Base-by-base conservation (phyloP, 169 alveolate genomes). In the Plasmodium vivax region DNA sequence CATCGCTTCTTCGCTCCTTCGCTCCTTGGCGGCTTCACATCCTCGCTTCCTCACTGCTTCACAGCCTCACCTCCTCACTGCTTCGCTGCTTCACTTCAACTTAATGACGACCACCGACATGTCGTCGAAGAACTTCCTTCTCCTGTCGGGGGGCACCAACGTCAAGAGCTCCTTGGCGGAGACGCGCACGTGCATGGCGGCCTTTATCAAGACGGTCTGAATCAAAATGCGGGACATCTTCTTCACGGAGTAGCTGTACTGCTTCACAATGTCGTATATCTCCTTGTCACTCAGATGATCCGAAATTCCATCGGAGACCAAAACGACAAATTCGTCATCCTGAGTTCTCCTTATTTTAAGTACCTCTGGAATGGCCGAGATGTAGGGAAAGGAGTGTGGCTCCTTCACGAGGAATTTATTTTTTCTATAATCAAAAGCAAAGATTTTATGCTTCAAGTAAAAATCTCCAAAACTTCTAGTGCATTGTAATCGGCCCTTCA, bases 401-500 rank as follows among this genome's bases (percentile, higher is more conserved):
- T 79, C 84, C 3, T 75, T 54, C 36, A 92, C 82, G 34, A 68
- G 14, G 56, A 32, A 87, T 34, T 51, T 81, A 34, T 93, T 71
- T 12, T 54, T 41, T 30, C 19, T 77, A 58, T 68, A 72, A 85
- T 94, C 95, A 84, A 54, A 77, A 5, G 95, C 84, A 88, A 80
- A 94, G 30, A 74, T 36, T 41, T 82, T 81, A 14, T 82, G 56
- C 84, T 96, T 96, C 71, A 96, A 85, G 47, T 91, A 54, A 83
- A 93, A 96, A 84, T 96, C 97, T 3, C 97, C 97, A 74, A 96
- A 96, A 71, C 87, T 92, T 12, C 96, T 92, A 19, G 97, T 96
- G 19, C 96, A 95, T 93, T 96, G 97, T 94, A 96, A 95, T 32
- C 97, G 82, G 12, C 97, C 97, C 95, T 96, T 96, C 30, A 96